phyloP scores from a whole-genome alignment of 345 rosid genomes.

The Citrus unshiu region DNA sequence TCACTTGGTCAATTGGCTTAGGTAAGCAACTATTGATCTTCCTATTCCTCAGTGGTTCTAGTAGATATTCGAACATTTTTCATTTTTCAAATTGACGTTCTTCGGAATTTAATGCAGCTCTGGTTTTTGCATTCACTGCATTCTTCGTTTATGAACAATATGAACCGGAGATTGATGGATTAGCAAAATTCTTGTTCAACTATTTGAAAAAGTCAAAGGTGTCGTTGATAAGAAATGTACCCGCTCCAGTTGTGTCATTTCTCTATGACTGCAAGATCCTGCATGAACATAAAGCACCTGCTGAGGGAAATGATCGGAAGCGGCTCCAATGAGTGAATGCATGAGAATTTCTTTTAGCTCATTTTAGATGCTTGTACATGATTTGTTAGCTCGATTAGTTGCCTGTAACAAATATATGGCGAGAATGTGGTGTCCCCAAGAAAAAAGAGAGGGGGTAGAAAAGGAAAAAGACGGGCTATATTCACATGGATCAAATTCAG shows the following conservation, averaged over 20 bases:
- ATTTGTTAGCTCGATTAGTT: constrained; percentile 15
- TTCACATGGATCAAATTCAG: not conserved
- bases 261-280: constrained; percentile 8
- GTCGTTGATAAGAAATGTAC: constrained; percentile 31
- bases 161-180: constrained; percentile 57
- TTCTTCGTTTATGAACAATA: constrained; percentile 85
- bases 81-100: constrained; percentile 14
- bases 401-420: not conserved
- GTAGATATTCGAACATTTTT: not conserved
- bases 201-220: constrained; percentile 24
- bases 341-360: not conserved
- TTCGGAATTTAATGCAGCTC: constrained; percentile 41
- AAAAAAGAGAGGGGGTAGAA: not conserved
- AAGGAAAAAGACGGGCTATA: not conserved
- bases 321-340: not conserved
- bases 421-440: not conserved
- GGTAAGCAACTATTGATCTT: constrained; percentile 39
- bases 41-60: not conserved
- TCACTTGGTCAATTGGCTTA: constrained; percentile 36
- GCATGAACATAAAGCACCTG: constrained; percentile 7
- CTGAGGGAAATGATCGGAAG: not conserved
- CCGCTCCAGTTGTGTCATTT: constrained; percentile 19
- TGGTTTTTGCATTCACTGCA: constrained; percentile 62
- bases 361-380: not conserved
- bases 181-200: constrained; percentile 26